Evolutionary conservation across 2,329 filamentous ascomycete species (phyloP), one percentile per base, ranked within the genome.

Genomic region (Aureobasidium subglaciale): DNA sequence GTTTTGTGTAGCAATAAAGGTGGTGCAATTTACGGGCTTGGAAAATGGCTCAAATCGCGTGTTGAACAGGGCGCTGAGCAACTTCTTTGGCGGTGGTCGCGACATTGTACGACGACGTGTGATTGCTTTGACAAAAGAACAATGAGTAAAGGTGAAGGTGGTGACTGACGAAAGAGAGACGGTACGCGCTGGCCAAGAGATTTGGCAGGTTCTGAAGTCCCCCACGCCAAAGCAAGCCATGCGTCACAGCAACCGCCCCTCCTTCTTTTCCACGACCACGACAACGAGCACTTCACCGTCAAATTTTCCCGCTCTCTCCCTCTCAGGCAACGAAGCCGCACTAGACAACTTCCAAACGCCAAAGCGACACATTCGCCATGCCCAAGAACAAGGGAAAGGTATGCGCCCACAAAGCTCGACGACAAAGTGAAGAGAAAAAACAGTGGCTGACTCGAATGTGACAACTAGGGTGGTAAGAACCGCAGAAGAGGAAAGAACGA

Each of bases 371-470:
- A 59, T 62, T 65, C 75, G 85, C 75, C 60, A 96, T 96, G 91
- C 91, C 91, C 70, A 96, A 96, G 89, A 96, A 96, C 75, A 96
- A 96, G 86, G 91, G 91, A 91, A 96, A 96, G 79, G 90, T 95
- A 80, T 40, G 37, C 22, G 42, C 34, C 24, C 34, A 45, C 37
- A 45, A 56, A 46, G 42, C 32, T 15, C 15, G 32, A 35, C 40
- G 43, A 56, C 34, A 50, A 42, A 34, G 50, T 49, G 42, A 25
- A 59, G 25, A 64, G 24, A 37, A 52, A 45, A 35, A 37, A 37
- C 50, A 57, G 16, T 1, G 59, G 48, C 69, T 71, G 63, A 70
- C 63, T 27, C 24, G n/a, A 20, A 40, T 40, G 46, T 50, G 55
- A 9, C 57, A 55, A 66, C 82, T 67, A 93, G 90, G 92, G 92